phyloP scores from a whole-genome alignment of 2,329 filamentous ascomycete genomes.

The Fusarium tanahbumbuense region DNA sequence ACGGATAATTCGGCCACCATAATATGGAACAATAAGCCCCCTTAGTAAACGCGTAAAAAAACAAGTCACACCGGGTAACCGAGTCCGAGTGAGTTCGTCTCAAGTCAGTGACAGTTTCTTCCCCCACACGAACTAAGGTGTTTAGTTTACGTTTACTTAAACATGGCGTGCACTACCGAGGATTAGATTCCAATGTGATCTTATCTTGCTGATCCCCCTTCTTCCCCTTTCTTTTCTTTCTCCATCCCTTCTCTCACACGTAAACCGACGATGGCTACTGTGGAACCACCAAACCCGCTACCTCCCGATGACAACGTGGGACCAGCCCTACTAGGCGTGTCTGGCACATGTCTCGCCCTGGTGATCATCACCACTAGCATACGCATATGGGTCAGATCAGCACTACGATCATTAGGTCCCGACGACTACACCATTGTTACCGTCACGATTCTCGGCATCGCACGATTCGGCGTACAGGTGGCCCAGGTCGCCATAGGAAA shows the following conservation, averaged over 20 bases:
- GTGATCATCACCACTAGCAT: conserved; percentile 49
- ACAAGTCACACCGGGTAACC: background rate
- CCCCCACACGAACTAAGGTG: background rate
- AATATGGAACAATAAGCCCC: background rate
- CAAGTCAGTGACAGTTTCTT: background rate
- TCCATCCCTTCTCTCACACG: background rate
- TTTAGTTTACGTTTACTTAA: conserved; percentile 5
- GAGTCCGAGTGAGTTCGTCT: background rate
- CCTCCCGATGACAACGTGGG: conserved; percentile 53
- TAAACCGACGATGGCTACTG: conserved; percentile 22
- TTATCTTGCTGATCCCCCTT: background rate
- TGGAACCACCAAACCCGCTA: conserved; percentile 44
- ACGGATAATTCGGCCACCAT: background rate
- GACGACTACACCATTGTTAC: conserved; percentile 54
- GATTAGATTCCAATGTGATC: background rate
- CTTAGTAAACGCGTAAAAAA: background rate
- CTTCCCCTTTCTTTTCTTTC: background rate
- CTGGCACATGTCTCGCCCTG: conserved; percentile 49
- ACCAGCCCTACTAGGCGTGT: conserved; percentile 49
- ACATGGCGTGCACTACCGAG: background rate
- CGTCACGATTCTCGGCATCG: conserved; percentile 47
- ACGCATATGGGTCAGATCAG: conserved; percentile 48
- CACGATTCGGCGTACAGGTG: conserved; percentile 50
- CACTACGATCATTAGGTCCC: conserved; percentile 49
- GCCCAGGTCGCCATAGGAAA: conserved; percentile 52